phyloP scores from a whole-genome alignment of 1,284 basidiomycete species.

The Rugosomyces carneus region DNA sequence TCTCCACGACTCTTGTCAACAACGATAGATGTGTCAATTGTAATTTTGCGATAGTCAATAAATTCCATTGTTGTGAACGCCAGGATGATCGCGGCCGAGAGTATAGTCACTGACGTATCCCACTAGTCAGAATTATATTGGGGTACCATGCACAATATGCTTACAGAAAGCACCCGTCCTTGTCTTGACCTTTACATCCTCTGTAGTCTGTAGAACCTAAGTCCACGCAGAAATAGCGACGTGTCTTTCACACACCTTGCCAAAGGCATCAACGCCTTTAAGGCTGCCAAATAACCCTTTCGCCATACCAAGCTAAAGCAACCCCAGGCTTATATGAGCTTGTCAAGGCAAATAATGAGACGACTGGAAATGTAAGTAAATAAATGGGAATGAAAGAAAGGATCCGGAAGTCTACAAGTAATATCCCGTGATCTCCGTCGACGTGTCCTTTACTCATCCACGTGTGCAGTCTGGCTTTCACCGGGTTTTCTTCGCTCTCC shows the following conservation, averaged over 20 bases:
- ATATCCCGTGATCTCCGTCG: conserved; percentile 14
- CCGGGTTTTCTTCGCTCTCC: conserved; percentile 12
- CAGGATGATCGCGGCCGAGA: conserved; percentile 89
- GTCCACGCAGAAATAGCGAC: background rate
- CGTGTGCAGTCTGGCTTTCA: conserved; percentile 7
- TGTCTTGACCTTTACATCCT: conserved; percentile 97
- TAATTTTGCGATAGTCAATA: conserved; percentile 88
- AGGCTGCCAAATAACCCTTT: conserved; percentile 69
- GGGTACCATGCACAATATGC: conserved; percentile 25
- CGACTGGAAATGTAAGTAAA: conserved; percentile 11
- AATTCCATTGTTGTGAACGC: conserved; percentile 92
- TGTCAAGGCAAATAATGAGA: conserved; percentile 18
- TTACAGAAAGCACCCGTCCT: conserved; percentile 85
- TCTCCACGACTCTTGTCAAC: conserved; percentile 95
- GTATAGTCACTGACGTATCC: conserved; percentile 70
- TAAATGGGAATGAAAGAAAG: conserved; percentile 6
- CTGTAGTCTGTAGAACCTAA: conserved; percentile 61
- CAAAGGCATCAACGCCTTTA: conserved; percentile 94
- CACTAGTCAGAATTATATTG: conserved; percentile 1
- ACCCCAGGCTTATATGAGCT: conserved; percentile 15
- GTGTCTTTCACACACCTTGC: conserved; percentile 63
- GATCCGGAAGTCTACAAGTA: conserved; percentile 5
- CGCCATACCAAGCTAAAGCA: conserved; percentile 47
- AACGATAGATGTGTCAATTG: conserved; percentile 82
- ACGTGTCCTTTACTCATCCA: conserved; percentile 20